A percentile compares a stretch with the other conserved stretches of the same genome.
Evolutionary conservation across 202 grass and related monocot species (phyloP).

Genomic region (Eragrostis tef): DNA sequence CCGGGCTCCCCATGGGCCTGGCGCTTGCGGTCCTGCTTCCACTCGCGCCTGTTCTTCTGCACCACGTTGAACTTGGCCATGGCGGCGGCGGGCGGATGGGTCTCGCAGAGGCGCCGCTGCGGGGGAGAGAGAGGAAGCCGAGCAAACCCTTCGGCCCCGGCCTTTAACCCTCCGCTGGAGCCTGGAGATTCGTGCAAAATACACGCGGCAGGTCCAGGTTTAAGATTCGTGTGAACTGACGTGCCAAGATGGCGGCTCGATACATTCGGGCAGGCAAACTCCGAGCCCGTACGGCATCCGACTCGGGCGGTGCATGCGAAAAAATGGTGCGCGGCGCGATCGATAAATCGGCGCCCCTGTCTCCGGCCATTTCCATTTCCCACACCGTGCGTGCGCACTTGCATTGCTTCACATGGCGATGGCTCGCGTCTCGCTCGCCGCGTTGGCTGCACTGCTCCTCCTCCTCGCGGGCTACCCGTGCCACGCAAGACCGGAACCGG

Average conservation of each 20-base stretch:
- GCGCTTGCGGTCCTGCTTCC: conserved; percentile 73
- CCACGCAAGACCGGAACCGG: conserved; percentile 12
- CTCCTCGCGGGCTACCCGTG: conserved; percentile 7
- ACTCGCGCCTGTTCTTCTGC: conserved; percentile 70
- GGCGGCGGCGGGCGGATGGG: conserved; percentile 39
- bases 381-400: not conserved
- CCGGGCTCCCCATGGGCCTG: conserved; percentile 71
- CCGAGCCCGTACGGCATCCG: not conserved
- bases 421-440: conserved; percentile 1
- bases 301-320: not conserved
- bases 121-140: not conserved
- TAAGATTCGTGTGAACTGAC: not conserved
- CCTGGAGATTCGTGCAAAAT: conserved; percentile 30
- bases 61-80: conserved; percentile 94
- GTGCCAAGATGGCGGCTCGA: not conserved
- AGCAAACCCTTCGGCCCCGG: conserved; percentile 28
- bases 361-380: not conserved
- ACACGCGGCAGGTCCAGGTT: not conserved
- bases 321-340: not conserved
- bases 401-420: not conserved
- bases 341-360: not conserved
- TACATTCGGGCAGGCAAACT: not conserved
- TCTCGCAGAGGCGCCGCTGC: conserved; percentile 36
- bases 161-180: conserved; percentile 30
- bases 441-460: not conserved